These are phyloP conservation scores for Carex cristatella DNA, from an alignment of 176 grass and related monocot species.

Conservation along the genomic window DNA sequence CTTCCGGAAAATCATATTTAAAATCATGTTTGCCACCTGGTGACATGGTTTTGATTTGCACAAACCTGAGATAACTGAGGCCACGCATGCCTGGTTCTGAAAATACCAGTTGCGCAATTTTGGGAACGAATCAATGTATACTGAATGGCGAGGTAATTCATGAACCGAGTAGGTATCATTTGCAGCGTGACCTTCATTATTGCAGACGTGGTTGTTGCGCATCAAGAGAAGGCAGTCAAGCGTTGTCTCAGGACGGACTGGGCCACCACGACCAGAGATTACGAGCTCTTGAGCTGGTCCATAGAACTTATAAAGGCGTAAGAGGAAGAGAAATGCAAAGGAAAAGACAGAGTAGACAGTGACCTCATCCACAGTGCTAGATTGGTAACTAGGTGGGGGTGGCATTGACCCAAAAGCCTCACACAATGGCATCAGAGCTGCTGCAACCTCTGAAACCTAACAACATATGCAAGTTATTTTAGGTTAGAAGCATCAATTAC, in stretches of 20 bases:
- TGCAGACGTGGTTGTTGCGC: conserved; percentile 48
- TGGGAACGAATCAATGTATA: conserved; percentile 95
- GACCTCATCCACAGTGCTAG: conserved; percentile 50
- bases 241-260: conserved; percentile 58
- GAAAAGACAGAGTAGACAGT: conserved; percentile 87
- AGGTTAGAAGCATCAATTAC: neutral
- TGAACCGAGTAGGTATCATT: conserved; percentile 8
- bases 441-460: conserved; percentile 83
- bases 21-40: conserved; percentile 65
- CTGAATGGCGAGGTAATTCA: conserved; percentile 32
- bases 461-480: neutral
- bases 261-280: conserved; percentile 65
- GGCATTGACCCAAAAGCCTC: conserved; percentile 84
- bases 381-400: conserved; percentile 57
- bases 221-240: conserved; percentile 80
- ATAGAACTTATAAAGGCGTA: conserved; percentile 91
- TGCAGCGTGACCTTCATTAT: neutral
- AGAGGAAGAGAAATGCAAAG: conserved; percentile 91
- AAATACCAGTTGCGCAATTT: conserved; percentile 83
- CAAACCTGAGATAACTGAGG: conserved; percentile 82
- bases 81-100: conserved; percentile 95
- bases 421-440: conserved; percentile 85
- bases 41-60: conserved; percentile 70
- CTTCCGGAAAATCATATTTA: conserved; percentile 28
- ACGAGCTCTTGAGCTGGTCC: conserved; percentile 66